Evolutionary conservation across 2,329 filamentous ascomycete species (phyloP), one percentile per base, ranked within the genome.

Genomic region (Lachnellula suecica): DNA sequence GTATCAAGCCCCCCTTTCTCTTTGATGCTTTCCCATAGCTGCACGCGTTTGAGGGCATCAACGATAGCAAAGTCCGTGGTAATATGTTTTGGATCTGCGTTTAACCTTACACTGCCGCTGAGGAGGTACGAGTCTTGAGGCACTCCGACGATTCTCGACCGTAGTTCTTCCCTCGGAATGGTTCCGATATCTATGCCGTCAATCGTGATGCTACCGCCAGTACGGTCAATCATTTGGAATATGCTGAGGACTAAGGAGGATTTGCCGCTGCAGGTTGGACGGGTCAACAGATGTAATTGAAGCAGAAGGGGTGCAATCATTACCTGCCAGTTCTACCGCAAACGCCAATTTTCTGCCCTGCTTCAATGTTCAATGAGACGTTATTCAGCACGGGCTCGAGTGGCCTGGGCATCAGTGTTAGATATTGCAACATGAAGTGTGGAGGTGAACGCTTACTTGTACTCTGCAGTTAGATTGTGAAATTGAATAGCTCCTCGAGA

Each of bases 111-210:
- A 0, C 68, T 76, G 17, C 73, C 76, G 11, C 72, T 70, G 3
- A 81, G 70, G 22, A 79, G 67, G 57, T 79, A 72, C 0, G 77
- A 69, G 40, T 82, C 78, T 64, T 82, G 78, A 0, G 79, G 57
- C 15, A 72, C 61, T 0, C 63, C 64, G 22, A 66, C 63, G 34
- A 74, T 59, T 1, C 71, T 66, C 13, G 71, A 66, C 17, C 79
- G 73, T n/a, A 81, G 63, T 1, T 65, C 63, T 13, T 75, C 66
- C 8, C 71, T 71, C 2, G 74, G 70, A 1, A 81, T 60, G 1
- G 61, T 66, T 9, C 69, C 61, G 13, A 82, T 66, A 48, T 79
- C 71, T 4, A 79, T 48, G 0, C 69, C 71, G 57, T 82, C 79
- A 24, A 83, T 68, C 2, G 52, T 59, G 37, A 83, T 75, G 2